Base-by-base conservation (phyloP, 257 asterid species). In the Striga asiatica region DNA sequence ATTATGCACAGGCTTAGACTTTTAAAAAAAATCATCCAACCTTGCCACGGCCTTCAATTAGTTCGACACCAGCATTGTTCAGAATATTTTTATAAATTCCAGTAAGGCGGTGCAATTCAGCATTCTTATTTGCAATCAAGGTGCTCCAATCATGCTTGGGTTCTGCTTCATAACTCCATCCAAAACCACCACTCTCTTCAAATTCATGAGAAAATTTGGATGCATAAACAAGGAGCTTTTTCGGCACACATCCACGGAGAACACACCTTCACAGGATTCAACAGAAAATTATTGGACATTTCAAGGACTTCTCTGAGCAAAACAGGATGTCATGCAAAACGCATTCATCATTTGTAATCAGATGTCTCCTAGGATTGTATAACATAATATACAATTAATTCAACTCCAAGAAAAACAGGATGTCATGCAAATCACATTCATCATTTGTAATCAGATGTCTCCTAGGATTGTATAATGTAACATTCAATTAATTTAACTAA, bases 171-270 rank as follows among this genome's bases (percentile, higher is more conserved):
- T 78, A 82, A 53, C 38, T 77, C 98, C 98, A 92, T 56, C 98
- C 98, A 65, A 82, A 92, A 24, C 95, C 97, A 68, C 74, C 62
- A 68, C 97, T 92, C 68, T 88, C 98, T 38, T 87, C 94, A 63
- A 91, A 87, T 49, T 91, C 98, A 70, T 91, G 98, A 65, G 95
- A 70, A 64, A 78, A 88, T 46, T 92, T 84, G 51, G 98, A 84
- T 21, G 95, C 95, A 61, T 84, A 92, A 5, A 92, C 97, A 2
- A 92, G 83, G 53, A 88, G 84, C 74, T 88, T 92, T 71, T 88
- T 92, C 5, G 98, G 98, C 19, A 92, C 97, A 59, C 98, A 92
- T 54, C 98, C 98, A 6, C 98, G 95, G 48, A 92, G 97, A 32
- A 92, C 97, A 64, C 98, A 92, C 88, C 98, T 92, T 67, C 66